These are phyloP conservation scores for Cicer yamashitae DNA, from an alignment of 306 rosid species.

Conservation along the genomic window DNA sequence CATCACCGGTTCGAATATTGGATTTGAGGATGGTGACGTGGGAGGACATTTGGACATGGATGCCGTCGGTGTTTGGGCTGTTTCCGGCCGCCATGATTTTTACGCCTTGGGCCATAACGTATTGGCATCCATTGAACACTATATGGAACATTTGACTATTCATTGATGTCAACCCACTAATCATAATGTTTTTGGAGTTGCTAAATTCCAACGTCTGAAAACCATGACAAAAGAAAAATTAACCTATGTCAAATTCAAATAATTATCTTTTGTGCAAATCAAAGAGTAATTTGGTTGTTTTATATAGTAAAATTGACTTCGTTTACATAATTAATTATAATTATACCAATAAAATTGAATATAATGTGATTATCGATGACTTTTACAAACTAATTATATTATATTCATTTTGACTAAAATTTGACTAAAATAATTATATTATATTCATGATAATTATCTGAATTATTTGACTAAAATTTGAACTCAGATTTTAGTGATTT, in stretches of 20 bases:
- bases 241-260: neutral
- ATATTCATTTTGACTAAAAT: too few relatives aligned
- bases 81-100: conserved; percentile 50
- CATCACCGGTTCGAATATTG: conserved; percentile 66
- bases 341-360: too few relatives aligned
- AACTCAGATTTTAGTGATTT: too few relatives aligned
- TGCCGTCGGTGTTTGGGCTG: conserved; percentile 83
- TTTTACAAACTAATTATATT: too few relatives aligned
- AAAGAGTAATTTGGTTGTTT: neutral
- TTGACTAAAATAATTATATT: too few relatives aligned
- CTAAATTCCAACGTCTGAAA: conserved; percentile 45
- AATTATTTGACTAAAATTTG: too few relatives aligned
- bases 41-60: conserved; percentile 62
- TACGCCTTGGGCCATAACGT: conserved; percentile 53
- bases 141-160: conserved; percentile 72
- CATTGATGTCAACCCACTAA: conserved; percentile 56
- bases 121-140: conserved; percentile 53
- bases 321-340: neutral
- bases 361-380: too few relatives aligned
- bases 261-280: neutral
- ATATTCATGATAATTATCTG: too few relatives aligned
- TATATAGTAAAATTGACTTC: neutral
- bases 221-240: neutral
- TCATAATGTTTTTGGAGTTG: conserved; percentile 54
- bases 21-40: conserved; percentile 56